Conservation (phyloP, 116 monocot species). For the Zostera marina region DNA sequence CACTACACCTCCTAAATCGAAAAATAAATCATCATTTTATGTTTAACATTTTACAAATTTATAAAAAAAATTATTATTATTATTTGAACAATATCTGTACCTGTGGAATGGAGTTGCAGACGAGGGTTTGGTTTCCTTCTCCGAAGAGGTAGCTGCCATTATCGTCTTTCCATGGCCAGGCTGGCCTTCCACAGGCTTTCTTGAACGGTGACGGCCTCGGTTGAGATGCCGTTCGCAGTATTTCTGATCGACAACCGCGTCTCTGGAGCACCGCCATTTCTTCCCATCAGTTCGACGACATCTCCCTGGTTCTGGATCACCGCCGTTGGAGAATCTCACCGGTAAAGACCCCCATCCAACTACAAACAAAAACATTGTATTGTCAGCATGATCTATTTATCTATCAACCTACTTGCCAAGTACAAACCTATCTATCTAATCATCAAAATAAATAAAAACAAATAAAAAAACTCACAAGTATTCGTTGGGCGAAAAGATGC, state of each 20-base stretch:
- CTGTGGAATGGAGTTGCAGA: conserved; percentile 20
- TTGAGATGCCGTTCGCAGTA: conserved; percentile 99
- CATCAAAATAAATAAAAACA: not conserved
- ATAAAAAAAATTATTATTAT: too few relatives aligned
- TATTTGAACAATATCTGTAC: conserved; percentile 9
- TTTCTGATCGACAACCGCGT: conserved; percentile 85
- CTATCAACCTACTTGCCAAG: too few relatives aligned
- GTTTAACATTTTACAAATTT: too few relatives aligned
- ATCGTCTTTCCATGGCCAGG: conserved; percentile 45
- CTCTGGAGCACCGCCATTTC: conserved; percentile 98
- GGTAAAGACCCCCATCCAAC: conserved; percentile 48
- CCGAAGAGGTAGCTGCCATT: conserved; percentile 3
- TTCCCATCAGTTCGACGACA: conserved; percentile 95
- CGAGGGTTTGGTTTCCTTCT: conserved; percentile 7
- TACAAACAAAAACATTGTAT: not conserved
- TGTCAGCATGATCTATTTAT: not conserved
- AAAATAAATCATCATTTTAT: too few relatives aligned
- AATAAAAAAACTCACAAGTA: conserved; percentile 21
- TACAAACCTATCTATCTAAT: too few relatives aligned
- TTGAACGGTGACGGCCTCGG: conserved; percentile 99
- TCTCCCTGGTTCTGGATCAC: conserved; percentile 88
- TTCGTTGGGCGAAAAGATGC: conserved; percentile 31
- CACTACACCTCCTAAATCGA: too few relatives aligned
- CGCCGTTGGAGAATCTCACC: conserved; percentile 55
- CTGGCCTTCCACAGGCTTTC: conserved; percentile 99